These are phyloP conservation scores for Sarcodon sp. DNA, from an alignment of 768 basidiomycete species.

Conservation along the genomic window DNA sequence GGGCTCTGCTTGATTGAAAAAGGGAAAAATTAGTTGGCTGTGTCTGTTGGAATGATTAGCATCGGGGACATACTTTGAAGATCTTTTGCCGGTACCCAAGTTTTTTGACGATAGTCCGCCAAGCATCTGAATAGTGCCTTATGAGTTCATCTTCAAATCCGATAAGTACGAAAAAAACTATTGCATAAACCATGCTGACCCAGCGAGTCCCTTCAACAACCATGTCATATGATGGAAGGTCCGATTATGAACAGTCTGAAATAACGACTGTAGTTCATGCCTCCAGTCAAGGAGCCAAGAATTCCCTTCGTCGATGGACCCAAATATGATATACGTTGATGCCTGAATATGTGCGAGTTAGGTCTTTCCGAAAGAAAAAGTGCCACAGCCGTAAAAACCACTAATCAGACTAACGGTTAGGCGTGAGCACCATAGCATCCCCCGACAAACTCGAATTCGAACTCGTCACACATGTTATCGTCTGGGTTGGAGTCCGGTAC, in stretches of 20 bases:
- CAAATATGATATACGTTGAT: conserved; percentile 19
- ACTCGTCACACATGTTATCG: no score
- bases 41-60: conserved; percentile 4
- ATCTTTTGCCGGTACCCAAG: background rate
- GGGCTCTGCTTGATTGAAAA: conserved; percentile 1
- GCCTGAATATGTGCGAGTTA: conserved; percentile 2
- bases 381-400: conserved; percentile 20
- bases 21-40: conserved; percentile 4
- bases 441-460: no score
- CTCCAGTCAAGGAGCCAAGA: conserved; percentile 11
- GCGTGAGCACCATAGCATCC: no score
- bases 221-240: no score
- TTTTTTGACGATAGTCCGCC: background rate
- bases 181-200: background rate
- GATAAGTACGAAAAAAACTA: background rate
- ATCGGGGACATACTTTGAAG: background rate
- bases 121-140: background rate
- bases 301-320: conserved; percentile 17
- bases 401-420: conserved; percentile 19
- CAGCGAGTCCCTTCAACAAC: background rate
- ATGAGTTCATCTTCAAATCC: background rate
- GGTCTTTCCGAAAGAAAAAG: background rate
- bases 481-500: no score
- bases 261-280: conserved; percentile 18
- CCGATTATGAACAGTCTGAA: conserved; percentile 27